These are phyloP conservation scores for Fusarium domesticum DNA, from an alignment of 2,329 filamentous ascomycete genomes.

Conservation along the genomic window DNA sequence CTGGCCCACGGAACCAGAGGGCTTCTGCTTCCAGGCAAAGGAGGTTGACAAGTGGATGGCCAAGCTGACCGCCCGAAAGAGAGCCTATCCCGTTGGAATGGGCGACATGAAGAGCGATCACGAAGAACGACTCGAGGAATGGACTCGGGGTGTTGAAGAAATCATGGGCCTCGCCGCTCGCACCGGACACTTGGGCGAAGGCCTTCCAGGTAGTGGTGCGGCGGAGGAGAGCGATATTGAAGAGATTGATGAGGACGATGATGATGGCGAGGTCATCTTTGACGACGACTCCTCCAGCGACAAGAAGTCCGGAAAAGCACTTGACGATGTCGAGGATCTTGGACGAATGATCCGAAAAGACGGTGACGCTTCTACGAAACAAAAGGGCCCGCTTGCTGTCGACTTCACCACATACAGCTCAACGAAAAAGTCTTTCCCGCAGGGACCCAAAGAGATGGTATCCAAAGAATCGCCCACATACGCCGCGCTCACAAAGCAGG, in stretches of 20 bases:
- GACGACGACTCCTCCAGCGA: slow-evolving; percentile 41
- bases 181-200: slow-evolving; percentile 59
- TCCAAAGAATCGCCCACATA: slow-evolving; percentile 87
- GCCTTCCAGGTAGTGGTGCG: slow-evolving; percentile 76
- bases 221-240: slow-evolving; percentile 82
- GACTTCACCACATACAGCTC: slow-evolving; percentile 78
- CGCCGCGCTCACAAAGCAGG: slow-evolving; percentile 87
- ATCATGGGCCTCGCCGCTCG: slow-evolving; percentile 62
- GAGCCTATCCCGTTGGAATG: slow-evolving; percentile 85
- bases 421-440: slow-evolving; percentile 42
- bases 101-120: slow-evolving; percentile 80
- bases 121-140: slow-evolving; percentile 66
- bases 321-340: slow-evolving; percentile 85
- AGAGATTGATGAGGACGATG: slow-evolving; percentile 56
- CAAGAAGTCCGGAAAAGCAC: slow-evolving; percentile 43
- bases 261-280: slow-evolving; percentile 49
- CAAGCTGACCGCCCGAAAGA: slow-evolving; percentile 81
- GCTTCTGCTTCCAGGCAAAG: slow-evolving; percentile 89
- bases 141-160: slow-evolving; percentile 71
- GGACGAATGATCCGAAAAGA: slow-evolving; percentile 59
- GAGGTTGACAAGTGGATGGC: slow-evolving; percentile 96
- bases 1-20: slow-evolving; percentile 87
- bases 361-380: slow-evolving; percentile 24
- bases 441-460: slow-evolving; percentile 83
- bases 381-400: slow-evolving; percentile 61